These are phyloP conservation scores for Penicillium odoratum DNA, from an alignment of 495 filamentous ascomycete species.

Conservation along the genomic window DNA sequence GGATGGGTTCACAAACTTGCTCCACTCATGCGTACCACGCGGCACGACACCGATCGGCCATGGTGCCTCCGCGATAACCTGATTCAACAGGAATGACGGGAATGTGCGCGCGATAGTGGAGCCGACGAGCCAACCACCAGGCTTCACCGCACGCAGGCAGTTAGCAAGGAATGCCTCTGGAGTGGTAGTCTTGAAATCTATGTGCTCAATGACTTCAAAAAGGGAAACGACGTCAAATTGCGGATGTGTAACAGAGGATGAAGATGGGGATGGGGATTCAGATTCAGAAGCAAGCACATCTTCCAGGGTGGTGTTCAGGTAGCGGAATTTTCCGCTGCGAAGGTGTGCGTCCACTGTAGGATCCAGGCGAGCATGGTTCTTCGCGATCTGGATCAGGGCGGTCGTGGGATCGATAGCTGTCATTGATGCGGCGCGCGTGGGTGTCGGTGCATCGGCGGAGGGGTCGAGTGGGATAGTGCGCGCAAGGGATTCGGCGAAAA, in stretches of 20 bases:
- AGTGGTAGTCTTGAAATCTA: conserved; percentile 51
- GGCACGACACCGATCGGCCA: conserved; percentile 84
- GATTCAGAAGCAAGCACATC: conserved; percentile 43
- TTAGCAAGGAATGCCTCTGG: conserved; percentile 68
- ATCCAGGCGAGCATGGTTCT: conserved; percentile 69
- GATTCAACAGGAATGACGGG: conserved; percentile 86
- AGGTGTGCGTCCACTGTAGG: conserved; percentile 51
- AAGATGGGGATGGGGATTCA: conserved; percentile 5
- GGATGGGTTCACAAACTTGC: conserved; percentile 85
- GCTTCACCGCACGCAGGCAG: conserved; percentile 71
- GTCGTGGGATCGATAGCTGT: conserved; percentile 82
- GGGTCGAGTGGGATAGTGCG: conserved; percentile 55
- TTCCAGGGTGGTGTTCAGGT: conserved; percentile 73
- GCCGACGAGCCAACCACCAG: conserved; percentile 88
- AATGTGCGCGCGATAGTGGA: conserved; percentile 89
- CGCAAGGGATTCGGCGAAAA: conserved; percentile 91
- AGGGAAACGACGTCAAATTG: conserved; percentile 75
- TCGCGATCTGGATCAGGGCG: conserved; percentile 77
- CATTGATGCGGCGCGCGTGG: conserved; percentile 64
- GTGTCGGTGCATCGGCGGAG: conserved; percentile 45
- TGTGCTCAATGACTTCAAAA: conserved; percentile 95
- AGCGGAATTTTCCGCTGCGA: conserved; percentile 57
- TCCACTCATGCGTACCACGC: conserved; percentile 91
- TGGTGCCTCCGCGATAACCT: conserved; percentile 80
- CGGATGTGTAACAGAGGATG: conserved; percentile 4